phyloP scores from a whole-genome alignment of 2,329 filamentous ascomycete genomes.

The Scedosporium boydii region DNA sequence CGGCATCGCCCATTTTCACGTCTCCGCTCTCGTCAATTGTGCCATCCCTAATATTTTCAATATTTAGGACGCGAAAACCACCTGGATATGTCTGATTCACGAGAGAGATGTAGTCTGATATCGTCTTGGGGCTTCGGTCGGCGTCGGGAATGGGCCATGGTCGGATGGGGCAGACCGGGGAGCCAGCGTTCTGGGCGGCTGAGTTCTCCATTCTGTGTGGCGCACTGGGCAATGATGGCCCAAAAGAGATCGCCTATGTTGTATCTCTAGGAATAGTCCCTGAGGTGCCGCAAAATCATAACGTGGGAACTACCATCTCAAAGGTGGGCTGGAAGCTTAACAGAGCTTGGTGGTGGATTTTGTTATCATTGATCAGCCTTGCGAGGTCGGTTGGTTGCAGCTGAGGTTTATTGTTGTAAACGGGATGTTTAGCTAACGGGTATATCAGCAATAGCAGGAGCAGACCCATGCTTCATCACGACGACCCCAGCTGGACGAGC shows the following conservation, averaged over 20 bases:
- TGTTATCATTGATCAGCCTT: no score
- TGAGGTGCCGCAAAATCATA: background rate
- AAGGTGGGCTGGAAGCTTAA: no score
- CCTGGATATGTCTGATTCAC: conserved; percentile 65
- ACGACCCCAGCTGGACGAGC: background rate
- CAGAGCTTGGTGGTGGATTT: no score
- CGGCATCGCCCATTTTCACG: conserved; percentile 35
- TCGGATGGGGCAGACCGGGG: conserved; percentile 9
- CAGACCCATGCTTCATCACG: no score
- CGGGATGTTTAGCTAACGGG: no score
- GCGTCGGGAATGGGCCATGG: conserved; percentile 31
- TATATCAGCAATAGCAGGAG: no score
- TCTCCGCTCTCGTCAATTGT: conserved; percentile 35
- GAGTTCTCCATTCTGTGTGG: background rate
- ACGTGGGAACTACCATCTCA: background rate
- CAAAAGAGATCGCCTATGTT: no score
- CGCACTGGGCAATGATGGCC: no score
- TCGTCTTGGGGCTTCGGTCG: conserved; percentile 46
- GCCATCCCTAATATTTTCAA: conserved; percentile 57
- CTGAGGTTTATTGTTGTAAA: no score
- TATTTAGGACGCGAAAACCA: conserved; percentile 71
- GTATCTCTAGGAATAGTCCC: no score
- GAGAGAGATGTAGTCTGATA: conserved; percentile 69
- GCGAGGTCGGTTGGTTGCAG: no score
- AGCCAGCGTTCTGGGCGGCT: background rate